phyloP scores from a whole-genome alignment of 176 grass and related monocot species.

The Aegilops speltoides region DNA sequence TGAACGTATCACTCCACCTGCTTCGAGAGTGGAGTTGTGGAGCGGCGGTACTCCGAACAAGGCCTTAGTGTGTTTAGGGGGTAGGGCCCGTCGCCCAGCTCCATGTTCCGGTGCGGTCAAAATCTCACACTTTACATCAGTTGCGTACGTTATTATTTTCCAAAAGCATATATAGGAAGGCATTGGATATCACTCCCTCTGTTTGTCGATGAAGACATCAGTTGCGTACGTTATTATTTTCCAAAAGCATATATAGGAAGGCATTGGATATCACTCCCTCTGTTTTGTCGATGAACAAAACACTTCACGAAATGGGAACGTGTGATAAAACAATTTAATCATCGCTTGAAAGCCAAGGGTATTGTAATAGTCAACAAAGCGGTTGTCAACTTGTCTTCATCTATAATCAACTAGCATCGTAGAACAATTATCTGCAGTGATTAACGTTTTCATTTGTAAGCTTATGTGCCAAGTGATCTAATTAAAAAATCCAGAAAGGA shows the following conservation, averaged over 20 bases:
- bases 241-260: slow-evolving; percentile 19
- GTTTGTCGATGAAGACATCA: no score
- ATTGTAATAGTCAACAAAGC: slow-evolving; percentile 40
- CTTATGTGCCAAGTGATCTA: slow-evolving; percentile 27
- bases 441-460: slow-evolving; percentile 13
- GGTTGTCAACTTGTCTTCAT: neutral
- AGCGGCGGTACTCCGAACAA: no score
- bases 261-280: neutral
- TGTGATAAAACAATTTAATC: neutral
- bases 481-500: neutral
- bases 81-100: no score
- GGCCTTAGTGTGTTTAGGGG: no score
- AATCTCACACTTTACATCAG: neutral
- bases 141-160: slow-evolving; percentile 30
- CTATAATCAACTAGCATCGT: neutral
- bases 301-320: neutral
- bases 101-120: no score
- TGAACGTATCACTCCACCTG: no score
- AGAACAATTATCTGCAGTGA: neutral
- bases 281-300: neutral
- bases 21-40: no score
- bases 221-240: slow-evolving; percentile 30
- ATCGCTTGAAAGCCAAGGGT: slow-evolving; percentile 41
- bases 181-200: neutral
- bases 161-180: slow-evolving; percentile 16